A percentile compares a stretch with the other conserved stretches of the same genome.
Evolutionary conservation across 495 filamentous ascomycete species (phyloP).

Genomic region (Cairneyella variabilis): DNA sequence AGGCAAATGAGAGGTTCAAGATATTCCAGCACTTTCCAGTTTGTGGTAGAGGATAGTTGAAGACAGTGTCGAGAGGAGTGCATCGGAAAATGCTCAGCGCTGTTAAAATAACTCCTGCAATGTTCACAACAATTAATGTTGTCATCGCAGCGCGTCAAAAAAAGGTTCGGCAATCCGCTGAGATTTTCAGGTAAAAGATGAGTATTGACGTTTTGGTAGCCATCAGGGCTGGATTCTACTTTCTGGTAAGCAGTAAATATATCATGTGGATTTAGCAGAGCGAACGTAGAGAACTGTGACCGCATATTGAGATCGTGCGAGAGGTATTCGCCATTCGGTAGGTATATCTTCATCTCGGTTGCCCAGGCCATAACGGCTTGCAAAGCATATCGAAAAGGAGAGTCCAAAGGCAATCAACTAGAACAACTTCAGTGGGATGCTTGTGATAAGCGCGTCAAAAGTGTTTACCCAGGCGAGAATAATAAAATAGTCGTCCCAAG

Average conservation of each 20-base stretch:
- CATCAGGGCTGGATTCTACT: conserved; percentile 84
- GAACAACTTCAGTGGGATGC: conserved; percentile 34
- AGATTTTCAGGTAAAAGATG: conserved; percentile 43
- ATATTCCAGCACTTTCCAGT: conserved; percentile 26
- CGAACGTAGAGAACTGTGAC: conserved; percentile 29
- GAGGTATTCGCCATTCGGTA: conserved; percentile 1
- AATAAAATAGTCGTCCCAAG: conserved; percentile 81
- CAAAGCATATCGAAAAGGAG: conserved; percentile 71
- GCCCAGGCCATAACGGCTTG: conserved; percentile 66
- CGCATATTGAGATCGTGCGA: conserved; percentile 22
- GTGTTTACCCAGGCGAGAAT: conserved; percentile 68
- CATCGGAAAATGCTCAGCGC: conserved; percentile 90
- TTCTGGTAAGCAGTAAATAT: conserved; percentile 17
- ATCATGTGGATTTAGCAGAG: background rate
- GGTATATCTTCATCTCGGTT: conserved; percentile 65
- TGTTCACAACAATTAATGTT: conserved; percentile 25
- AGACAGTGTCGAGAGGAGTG: conserved; percentile 55
- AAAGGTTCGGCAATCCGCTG: conserved; percentile 18
- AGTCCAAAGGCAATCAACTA: conserved; percentile 77
- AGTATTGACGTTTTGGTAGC: conserved; percentile 86
- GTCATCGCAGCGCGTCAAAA: conserved; percentile 25
- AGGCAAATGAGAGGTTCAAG: conserved; percentile 24
- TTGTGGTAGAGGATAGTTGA: background rate
- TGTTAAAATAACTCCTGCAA: conserved; percentile 65
- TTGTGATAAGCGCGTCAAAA: background rate